phyloP scores from a whole-genome alignment of 1,284 basidiomycete genomes.

The Caloboletus inedulis region DNA sequence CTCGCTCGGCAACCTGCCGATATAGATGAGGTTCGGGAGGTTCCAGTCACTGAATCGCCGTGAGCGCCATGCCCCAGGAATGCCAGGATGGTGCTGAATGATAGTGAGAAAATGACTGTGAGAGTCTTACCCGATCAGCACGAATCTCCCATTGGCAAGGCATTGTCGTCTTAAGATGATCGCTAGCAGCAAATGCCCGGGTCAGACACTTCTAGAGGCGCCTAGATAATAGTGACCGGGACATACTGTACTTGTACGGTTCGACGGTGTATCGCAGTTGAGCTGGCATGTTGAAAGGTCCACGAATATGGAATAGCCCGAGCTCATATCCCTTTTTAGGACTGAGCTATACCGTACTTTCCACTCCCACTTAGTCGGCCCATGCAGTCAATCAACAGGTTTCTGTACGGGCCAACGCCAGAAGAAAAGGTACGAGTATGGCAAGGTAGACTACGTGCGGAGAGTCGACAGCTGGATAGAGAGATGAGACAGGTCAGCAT shows the following conservation, averaged over 20 bases:
- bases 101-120: not conserved
- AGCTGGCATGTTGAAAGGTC: no score
- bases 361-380: constrained; percentile 4
- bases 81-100: not conserved
- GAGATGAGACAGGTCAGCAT: constrained; percentile 87
- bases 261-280: not conserved
- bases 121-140: not conserved
- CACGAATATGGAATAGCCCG: constrained; percentile 6
- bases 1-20: not conserved
- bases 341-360: constrained; percentile 1
- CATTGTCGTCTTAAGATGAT: not conserved
- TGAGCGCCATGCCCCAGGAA: not conserved
- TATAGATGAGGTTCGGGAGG: not conserved
- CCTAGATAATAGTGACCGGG: no score
- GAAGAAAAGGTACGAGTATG: constrained; percentile 89
- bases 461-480: constrained; percentile 80
- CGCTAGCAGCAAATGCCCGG: not conserved
- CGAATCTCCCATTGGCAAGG: not conserved
- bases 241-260: no score
- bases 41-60: not conserved
- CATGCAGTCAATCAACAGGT: constrained; percentile 88
- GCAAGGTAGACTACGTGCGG: constrained; percentile 80
- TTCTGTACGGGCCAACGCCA: constrained; percentile 91
- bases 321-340: constrained; percentile 16
- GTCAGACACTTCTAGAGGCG: not conserved